A percentile compares a stretch with the other conserved stretches of the same genome.
These are phyloP conservation scores for Daedaleopsis sinensis DNA, from an alignment of 768 basidiomycete species.

Conservation along the genomic window DNA sequence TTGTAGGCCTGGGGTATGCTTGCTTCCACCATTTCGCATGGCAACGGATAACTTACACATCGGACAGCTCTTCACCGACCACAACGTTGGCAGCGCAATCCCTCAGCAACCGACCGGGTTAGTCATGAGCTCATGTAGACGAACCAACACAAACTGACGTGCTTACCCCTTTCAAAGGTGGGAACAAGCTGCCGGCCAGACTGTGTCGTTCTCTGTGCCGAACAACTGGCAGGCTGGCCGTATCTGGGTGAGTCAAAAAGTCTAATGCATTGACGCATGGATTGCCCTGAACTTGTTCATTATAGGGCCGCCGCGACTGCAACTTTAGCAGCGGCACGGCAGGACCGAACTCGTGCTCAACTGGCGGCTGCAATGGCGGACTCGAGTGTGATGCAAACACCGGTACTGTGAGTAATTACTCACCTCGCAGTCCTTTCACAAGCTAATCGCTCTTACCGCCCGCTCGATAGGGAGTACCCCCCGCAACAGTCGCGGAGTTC, in stretches of 20 bases:
- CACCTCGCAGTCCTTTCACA: no score
- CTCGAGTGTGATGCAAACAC: slow-evolving; percentile 37
- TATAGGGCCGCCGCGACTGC: slow-evolving; percentile 30
- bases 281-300: slow-evolving; percentile 23
- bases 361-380: slow-evolving; percentile 44
- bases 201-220: slow-evolving; percentile 36
- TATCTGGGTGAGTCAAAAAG: slow-evolving; percentile 34
- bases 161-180: slow-evolving; percentile 18
- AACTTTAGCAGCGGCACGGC: slow-evolving; percentile 35
- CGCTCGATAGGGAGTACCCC: slow-evolving; percentile 33
- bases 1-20: slow-evolving; percentile 35
- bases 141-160: no score
- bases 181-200: slow-evolving; percentile 27
- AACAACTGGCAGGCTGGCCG: slow-evolving; percentile 41
- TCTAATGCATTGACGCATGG: background rate
- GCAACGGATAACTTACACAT: no score
- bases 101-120: slow-evolving; percentile 34
- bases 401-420: slow-evolving; percentile 35
- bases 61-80: slow-evolving; percentile 34
- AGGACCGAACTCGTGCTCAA: slow-evolving; percentile 36
- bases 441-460: background rate
- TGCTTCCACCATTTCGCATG: background rate
- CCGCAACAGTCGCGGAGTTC: slow-evolving; percentile 39
- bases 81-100: slow-evolving; percentile 32
- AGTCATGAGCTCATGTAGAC: background rate